Base-by-base conservation (phyloP, 495 filamentous ascomycete genomes). In the Darksidea phi region DNA sequence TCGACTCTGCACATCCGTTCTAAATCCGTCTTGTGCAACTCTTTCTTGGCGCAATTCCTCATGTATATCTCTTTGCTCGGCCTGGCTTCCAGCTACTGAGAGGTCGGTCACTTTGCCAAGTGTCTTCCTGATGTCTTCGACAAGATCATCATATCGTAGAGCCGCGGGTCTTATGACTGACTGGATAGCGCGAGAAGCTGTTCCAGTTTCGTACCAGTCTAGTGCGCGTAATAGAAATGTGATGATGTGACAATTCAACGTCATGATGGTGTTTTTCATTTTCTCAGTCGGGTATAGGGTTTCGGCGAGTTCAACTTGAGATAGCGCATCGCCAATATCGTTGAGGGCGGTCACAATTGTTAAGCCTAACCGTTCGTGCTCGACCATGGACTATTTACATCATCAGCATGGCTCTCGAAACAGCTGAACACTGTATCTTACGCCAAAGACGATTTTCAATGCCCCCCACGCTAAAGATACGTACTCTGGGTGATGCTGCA, bases 381-480 rank as follows among this genome's bases (percentile, higher is more conserved):
- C 52, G 21, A 58, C 13, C 12, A 66, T 45, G 18, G 52, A 53
- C 63, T 66, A 13, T 1, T 26, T 7, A 21, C 13, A 42, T n/a
- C 2, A 6, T 34, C 25, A 57, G 13, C 23, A 50, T 41, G 5
- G 32, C 25, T 28, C 11, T 18, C 20, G n/a, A n/a, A 38, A 26
- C 20, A 18, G 10, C 23, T 38, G 34, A 50, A 28, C 6, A 6
- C 5, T 13, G 46, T 71, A 6, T 17, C 50, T 54, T 42, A 54
- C 50, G n/a, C 26, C 50, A 41, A 54, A 67, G 3, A 72, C 20
- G 24, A 73, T 64, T 41, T 72, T 75, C 57, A 73, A 65, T 1
- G 70, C 51, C n/a, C 73, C 74, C 69, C 69, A 76, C 5, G 54
- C 74, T 13, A 74, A 52, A 1, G 74, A 70, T 8, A 69, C 71